These are phyloP conservation scores for Blastomyces parvus DNA, from an alignment of 2,329 filamentous ascomycete genomes.

Conservation along the genomic window DNA sequence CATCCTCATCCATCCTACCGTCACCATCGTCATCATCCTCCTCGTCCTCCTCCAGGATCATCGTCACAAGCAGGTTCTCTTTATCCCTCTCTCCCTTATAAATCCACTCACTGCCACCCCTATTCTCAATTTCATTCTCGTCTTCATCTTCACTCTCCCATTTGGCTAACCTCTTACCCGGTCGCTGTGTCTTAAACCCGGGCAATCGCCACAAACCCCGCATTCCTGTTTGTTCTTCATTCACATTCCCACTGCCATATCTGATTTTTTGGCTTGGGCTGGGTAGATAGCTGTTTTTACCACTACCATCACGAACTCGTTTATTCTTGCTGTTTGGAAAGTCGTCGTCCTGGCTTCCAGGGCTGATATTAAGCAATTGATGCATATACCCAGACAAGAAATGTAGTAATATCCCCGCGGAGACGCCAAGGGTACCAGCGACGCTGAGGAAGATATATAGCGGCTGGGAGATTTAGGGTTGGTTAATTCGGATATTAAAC, in stretches of 20 bases:
- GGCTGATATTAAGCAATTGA: conserved; percentile 1
- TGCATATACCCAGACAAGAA: conserved; percentile 40
- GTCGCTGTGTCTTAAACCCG: neutral
- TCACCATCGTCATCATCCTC: neutral
- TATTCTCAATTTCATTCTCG: neutral
- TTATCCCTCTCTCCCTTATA: neutral
- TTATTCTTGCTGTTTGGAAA: neutral
- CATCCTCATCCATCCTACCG: no score
- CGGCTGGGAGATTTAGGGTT: conserved; percentile 24
- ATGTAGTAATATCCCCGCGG: conserved; percentile 52
- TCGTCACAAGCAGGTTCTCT: conserved; percentile 1
- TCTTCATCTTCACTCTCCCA: neutral
- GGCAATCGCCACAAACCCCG: neutral
- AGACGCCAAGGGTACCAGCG: conserved; percentile 57
- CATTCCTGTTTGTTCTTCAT: neutral
- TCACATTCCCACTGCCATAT: neutral
- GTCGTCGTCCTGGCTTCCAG: neutral
- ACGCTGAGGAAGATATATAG: conserved; percentile 51
- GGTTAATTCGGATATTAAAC: conserved; percentile 1
- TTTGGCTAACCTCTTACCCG: neutral
- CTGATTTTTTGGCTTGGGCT: neutral
- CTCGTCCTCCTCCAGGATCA: conserved; percentile 5
- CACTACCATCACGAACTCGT: neutral
- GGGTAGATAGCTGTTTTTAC: neutral
- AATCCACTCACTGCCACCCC: neutral